Percentiles rank a stretch among this genome's conserved stretches.
These are phyloP conservation scores for Metarhizium rileyi DNA, from an alignment of 2,329 filamentous ascomycete genomes.

Conservation along the genomic window DNA sequence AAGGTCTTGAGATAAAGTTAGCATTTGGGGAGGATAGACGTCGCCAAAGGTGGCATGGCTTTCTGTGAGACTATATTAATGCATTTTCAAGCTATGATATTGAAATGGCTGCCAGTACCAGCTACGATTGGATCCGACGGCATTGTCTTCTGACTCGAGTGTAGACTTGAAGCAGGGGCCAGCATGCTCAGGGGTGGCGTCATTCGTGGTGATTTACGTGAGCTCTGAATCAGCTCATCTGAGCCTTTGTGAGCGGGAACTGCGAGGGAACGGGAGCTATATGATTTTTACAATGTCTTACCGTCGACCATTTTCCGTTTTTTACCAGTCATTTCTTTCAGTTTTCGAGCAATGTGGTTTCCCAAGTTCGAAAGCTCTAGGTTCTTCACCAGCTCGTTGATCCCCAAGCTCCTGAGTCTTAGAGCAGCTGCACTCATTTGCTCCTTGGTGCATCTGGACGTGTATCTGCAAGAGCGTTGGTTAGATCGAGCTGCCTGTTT, in stretches of 20 bases:
- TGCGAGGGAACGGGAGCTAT: not conserved
- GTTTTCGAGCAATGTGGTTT: not conserved
- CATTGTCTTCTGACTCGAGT: not conserved
- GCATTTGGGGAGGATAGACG: not conserved
- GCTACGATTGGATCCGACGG: not conserved
- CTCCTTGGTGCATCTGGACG: constrained; percentile 3
- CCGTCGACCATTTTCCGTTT: not conserved
- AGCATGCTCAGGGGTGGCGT: not conserved
- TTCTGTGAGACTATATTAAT: too few species aligned
- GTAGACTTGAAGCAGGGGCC: not conserved
- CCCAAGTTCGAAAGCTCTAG: constrained; percentile 2
- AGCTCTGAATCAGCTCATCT: not conserved
- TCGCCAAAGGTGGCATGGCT: too few species aligned
- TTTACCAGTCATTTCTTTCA: constrained; percentile 1
- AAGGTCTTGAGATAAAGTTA: not conserved
- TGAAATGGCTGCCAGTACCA: not conserved
- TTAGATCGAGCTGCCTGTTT: not conserved
- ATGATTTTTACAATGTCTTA: not conserved
- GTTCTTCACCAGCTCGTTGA: constrained; percentile 1
- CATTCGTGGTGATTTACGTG: not conserved
- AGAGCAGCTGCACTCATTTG: constrained; percentile 1
- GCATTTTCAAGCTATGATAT: too few species aligned
- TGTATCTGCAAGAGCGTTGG: not conserved
- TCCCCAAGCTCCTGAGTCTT: not conserved
- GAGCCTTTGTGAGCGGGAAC: not conserved